Conservation (phyloP, 352 stramenopile genomes). For the Globisporangium cederbergense region DNA sequence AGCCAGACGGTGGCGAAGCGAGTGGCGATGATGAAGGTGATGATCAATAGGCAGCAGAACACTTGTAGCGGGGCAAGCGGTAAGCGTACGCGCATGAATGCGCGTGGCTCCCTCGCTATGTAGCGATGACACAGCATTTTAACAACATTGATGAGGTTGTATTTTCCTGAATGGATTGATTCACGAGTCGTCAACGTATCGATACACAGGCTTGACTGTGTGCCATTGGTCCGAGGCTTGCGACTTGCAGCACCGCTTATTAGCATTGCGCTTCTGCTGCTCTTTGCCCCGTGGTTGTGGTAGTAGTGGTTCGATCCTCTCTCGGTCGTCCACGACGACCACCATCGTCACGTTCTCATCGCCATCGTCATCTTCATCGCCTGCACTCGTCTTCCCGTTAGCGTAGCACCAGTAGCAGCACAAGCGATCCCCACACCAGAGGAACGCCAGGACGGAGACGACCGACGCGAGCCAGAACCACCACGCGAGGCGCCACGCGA, state of each 20-base stretch:
- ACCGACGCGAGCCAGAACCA: constrained; percentile 72
- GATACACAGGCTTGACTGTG: constrained; percentile 35
- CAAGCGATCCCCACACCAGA: constrained; percentile 33
- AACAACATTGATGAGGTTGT: background rate
- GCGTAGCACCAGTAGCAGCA: constrained; percentile 19
- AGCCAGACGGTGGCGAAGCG: constrained; percentile 16
- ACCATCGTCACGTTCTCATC: background rate
- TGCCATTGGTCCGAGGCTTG: constrained; percentile 14
- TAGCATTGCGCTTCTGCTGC: constrained; percentile 2
- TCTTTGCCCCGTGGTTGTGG: constrained; percentile 3
- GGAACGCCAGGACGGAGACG: constrained; percentile 30
- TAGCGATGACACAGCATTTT: background rate
- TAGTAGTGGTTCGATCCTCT: constrained; percentile 17
- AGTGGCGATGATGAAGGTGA: constrained; percentile 25
- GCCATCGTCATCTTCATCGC: constrained; percentile 8
- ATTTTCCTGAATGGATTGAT: background rate
- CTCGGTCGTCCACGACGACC: background rate
- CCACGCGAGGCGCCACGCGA: constrained; percentile 45
- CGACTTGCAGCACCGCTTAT: constrained; percentile 1
- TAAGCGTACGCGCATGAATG: background rate
- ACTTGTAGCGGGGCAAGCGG: background rate
- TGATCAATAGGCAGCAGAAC: constrained; percentile 11
- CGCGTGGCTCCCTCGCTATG: background rate
- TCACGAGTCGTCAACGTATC: constrained; percentile 38
- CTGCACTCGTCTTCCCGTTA: constrained; percentile 1